phyloP scores from a whole-genome alignment of 352 stramenopile genomes.

The Aphanomyces astaci region DNA sequence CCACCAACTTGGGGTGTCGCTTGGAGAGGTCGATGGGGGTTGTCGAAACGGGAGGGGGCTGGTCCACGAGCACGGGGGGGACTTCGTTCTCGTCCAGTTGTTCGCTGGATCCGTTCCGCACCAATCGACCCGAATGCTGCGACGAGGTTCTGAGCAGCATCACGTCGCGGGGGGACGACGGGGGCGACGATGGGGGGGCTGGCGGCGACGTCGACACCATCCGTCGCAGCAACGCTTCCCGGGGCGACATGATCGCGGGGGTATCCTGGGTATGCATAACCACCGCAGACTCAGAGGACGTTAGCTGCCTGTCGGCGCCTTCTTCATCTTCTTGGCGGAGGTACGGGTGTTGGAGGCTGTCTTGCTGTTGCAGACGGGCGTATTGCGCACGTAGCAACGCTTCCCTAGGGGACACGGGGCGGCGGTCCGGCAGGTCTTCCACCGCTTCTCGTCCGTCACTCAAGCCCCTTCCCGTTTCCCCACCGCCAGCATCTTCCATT shows the following conservation, averaged over 20 bases:
- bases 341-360: too few species aligned
- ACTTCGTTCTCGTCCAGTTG: background rate
- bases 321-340: too few species aligned
- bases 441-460: background rate
- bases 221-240: background rate
- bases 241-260: background rate
- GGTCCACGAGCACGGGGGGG: background rate
- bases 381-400: background rate
- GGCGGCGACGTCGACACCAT: background rate
- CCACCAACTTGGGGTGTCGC: too few species aligned
- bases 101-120: background rate
- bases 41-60: background rate
- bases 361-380: background rate
- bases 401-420: background rate
- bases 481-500: background rate
- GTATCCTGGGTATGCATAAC: too few species aligned
- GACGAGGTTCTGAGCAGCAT: background rate
- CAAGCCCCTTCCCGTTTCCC: background rate
- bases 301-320: too few species aligned
- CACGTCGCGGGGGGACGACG: background rate
- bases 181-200: background rate
- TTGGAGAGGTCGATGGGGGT: too few species aligned
- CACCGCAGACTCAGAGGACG: too few species aligned
- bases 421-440: background rate
- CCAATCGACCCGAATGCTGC: background rate